Percentiles rank a stretch among this genome's conserved stretches.
Evolutionary conservation across 768 basidiomycete species (phyloP).

Genomic region (Psilocybe cubensis): DNA sequence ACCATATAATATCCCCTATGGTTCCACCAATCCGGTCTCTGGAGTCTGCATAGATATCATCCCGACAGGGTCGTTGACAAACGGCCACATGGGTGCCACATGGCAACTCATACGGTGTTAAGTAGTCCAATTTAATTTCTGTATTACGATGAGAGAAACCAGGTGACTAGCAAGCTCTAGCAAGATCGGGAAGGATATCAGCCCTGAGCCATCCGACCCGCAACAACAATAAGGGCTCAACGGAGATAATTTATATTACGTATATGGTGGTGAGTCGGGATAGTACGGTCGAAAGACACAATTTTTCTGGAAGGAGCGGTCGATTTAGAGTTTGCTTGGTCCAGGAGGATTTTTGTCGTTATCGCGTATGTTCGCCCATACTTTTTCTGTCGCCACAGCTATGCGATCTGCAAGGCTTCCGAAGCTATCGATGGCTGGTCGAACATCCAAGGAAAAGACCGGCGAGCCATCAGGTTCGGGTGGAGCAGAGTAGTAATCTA

Average conservation of each 20-base stretch:
- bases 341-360: constrained; percentile 28
- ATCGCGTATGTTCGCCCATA: constrained; percentile 56
- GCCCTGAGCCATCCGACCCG: neutral
- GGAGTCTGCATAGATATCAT: no score
- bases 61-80: no score
- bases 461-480: constrained; percentile 90
- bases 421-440: constrained; percentile 90
- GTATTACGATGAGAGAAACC: neutral
- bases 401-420: constrained; percentile 78
- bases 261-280: neutral
- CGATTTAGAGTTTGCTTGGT: neutral
- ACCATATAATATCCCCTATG: no score
- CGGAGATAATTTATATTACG: neutral
- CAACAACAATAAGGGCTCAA: neutral
- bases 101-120: neutral
- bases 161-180: neutral
- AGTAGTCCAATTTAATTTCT: neutral
- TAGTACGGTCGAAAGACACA: neutral
- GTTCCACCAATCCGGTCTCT: no score
- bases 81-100: neutral
- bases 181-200: neutral
- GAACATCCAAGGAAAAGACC: constrained; percentile 93
- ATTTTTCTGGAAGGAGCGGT: neutral
- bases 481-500: constrained; percentile 97
- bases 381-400: constrained; percentile 66